Base-by-base conservation (phyloP, 2,329 filamentous ascomycete genomes). In the Trichoderma harzianum region DNA sequence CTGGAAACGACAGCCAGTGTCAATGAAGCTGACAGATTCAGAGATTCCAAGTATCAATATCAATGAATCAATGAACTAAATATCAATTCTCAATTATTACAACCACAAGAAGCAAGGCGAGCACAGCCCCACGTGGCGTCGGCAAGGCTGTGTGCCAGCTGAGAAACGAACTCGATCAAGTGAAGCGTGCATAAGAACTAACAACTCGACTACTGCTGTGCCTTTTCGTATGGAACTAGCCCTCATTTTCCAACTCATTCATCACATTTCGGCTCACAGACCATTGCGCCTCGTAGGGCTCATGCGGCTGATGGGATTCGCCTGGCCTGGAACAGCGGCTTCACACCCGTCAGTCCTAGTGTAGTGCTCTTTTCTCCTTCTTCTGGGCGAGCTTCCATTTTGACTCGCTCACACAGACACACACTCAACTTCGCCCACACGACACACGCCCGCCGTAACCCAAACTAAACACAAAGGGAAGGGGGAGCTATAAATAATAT, bases 121-220 rank as follows among this genome's bases (percentile, higher is more conserved):
- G 51, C 53, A 47, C 53, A 28, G 51, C 65, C 65, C 65, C 65
- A 43, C 24, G 65, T 68, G 65, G 65, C 65, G 65, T 30, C 65
- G 2, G 57, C 65, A 58, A 68, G 65, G 65, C 65, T 68, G 65
- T 68, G 65, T 43, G 65, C 53, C 65, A 58, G 65, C 53, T 68
- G 65, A 68, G 51, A 43, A 21, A 12, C 55, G 16, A 30, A 32
- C 18, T 28, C 7, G n/a, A 32, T 28, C 55, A 58, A 16, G 43
- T 51, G 43, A 51, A 51, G 43, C n/a, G 28, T 34, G 62, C 39
- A 65, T 65, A 53, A 34, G 43, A 65, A 51, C 60, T 63, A 30
- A 39, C 16, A 18, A 39, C 36, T 39, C 2, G 16, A 18, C 60
- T 51, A 21, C 43, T 28, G 34, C 34, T 36, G 34, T 36, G 34